These are phyloP conservation scores for Dendrobium catenatum DNA, from an alignment of 106 monocot genomes.

Conservation along the genomic window DNA sequence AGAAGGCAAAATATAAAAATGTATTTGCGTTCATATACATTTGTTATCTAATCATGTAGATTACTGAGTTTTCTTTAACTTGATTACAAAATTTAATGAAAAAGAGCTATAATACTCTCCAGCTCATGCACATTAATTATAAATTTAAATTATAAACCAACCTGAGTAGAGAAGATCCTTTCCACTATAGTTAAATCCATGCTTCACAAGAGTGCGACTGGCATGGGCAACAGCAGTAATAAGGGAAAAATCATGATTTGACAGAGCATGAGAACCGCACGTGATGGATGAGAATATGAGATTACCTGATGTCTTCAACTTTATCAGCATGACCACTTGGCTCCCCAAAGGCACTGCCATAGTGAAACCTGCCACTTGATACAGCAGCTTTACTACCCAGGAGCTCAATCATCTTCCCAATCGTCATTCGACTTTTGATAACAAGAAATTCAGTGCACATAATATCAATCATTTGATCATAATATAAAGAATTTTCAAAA, in stretches of 20 bases:
- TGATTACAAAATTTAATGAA: background rate
- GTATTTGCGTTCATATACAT: too few species aligned
- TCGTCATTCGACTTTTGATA: conserved; percentile 81
- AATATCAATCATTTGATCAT: background rate
- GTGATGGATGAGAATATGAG: conserved; percentile 12
- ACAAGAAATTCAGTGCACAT: background rate
- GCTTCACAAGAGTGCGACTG: conserved; percentile 60
- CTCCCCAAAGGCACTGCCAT: conserved; percentile 98
- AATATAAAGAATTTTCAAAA: background rate
- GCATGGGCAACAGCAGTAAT: background rate
- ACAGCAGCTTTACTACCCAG: conserved; percentile 97
- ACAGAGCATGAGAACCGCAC: background rate
- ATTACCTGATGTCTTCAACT: conserved; percentile 89
- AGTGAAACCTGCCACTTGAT: conserved; percentile 84
- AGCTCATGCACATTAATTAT: background rate
- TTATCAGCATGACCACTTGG: conserved; percentile 95
- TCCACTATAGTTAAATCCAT: conserved; percentile 78
- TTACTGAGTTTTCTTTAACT: background rate
- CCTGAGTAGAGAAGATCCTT: conserved; percentile 83
- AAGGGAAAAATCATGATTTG: background rate
- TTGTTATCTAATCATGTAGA: too few species aligned
- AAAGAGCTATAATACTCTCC: background rate
- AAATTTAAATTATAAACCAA: conserved; percentile 9
- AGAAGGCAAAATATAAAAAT: too few species aligned
- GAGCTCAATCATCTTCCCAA: conserved; percentile 99